Evolutionary conservation across 495 filamentous ascomycete genomes (phyloP).

Genomic region (Aspergillus indologenus): DNA sequence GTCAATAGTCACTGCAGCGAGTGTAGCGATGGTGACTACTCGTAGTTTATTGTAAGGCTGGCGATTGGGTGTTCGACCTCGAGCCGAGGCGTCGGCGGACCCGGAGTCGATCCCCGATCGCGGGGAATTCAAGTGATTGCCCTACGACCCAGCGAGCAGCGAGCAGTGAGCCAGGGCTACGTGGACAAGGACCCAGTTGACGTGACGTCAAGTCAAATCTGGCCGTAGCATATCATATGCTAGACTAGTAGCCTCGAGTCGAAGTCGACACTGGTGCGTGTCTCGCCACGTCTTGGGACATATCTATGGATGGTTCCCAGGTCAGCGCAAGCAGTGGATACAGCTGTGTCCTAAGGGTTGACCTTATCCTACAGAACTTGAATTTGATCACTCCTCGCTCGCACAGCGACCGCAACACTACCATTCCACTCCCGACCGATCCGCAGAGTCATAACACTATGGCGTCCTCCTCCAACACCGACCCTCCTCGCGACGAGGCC

Average conservation of each 20-base stretch:
- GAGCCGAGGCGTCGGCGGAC: slow-evolving; percentile 4
- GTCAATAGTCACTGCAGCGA: too few species aligned
- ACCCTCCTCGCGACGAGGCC: too few species aligned
- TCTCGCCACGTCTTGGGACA: neutral
- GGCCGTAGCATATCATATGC: neutral
- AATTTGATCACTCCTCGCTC: too few species aligned
- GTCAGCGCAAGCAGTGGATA: neutral
- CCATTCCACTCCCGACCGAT: too few species aligned
- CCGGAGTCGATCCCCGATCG: slow-evolving; percentile 1
- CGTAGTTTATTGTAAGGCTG: too few species aligned
- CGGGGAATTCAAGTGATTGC: neutral
- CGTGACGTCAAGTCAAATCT: slow-evolving; percentile 1
- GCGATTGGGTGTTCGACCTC: slow-evolving; percentile 1
- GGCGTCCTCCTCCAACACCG: slow-evolving; percentile 12
- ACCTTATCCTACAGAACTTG: too few species aligned
- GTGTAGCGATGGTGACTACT: too few species aligned
- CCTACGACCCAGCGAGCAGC: neutral
- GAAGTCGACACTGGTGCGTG: neutral
- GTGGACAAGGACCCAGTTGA: neutral
- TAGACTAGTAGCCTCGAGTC: slow-evolving; percentile 3
- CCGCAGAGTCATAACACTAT: neutral
- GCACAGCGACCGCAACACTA: too few species aligned
- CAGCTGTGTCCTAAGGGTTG: too few species aligned
- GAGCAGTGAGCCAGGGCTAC: neutral
- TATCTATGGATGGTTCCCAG: neutral